Conservation (phyloP, 139 green algal genomes). For the Microglena sp. region DNA sequence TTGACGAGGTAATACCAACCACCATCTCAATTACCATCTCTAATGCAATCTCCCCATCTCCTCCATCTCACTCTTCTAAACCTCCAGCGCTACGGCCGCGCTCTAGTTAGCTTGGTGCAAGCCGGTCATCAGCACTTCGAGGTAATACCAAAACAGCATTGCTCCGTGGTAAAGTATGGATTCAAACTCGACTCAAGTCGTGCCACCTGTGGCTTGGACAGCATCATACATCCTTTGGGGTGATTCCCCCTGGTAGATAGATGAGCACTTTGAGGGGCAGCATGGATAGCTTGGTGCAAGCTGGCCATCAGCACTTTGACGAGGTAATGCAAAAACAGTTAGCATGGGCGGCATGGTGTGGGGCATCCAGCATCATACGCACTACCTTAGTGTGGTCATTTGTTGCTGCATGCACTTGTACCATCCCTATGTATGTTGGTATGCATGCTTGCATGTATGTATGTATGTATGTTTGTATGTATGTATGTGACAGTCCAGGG, state of each 20-base stretch:
- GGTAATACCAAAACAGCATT: slow-evolving; percentile 23
- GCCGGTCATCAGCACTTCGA: slow-evolving; percentile 48
- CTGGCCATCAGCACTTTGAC: slow-evolving; percentile 46
- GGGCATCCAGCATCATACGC: too few relatives aligned
- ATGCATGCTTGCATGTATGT: too few relatives aligned
- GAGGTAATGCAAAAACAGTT: slow-evolving; percentile 19
- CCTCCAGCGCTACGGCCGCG: slow-evolving; percentile 48
- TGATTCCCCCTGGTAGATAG: too few relatives aligned
- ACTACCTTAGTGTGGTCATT: too few relatives aligned
- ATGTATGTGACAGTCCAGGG: too few relatives aligned
- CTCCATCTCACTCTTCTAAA: slow-evolving; percentile 61
- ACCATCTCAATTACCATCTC: neutral
- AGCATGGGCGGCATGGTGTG: too few relatives aligned
- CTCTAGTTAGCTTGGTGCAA: slow-evolving; percentile 52
- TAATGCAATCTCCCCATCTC: neutral
- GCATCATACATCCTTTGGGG: neutral
- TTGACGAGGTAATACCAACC: slow-evolving; percentile 28
- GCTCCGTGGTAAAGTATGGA: slow-evolving; percentile 69
- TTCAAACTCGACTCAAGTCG: slow-evolving; percentile 13
- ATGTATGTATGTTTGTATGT: too few relatives aligned
- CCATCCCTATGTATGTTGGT: too few relatives aligned
- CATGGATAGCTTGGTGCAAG: slow-evolving; percentile 49
- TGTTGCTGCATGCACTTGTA: neutral
- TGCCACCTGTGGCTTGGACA: neutral
- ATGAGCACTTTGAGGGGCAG: slow-evolving; percentile 29